phyloP scores from a whole-genome alignment of 2,329 filamentous ascomycete species.

The Penicillium hordei region DNA sequence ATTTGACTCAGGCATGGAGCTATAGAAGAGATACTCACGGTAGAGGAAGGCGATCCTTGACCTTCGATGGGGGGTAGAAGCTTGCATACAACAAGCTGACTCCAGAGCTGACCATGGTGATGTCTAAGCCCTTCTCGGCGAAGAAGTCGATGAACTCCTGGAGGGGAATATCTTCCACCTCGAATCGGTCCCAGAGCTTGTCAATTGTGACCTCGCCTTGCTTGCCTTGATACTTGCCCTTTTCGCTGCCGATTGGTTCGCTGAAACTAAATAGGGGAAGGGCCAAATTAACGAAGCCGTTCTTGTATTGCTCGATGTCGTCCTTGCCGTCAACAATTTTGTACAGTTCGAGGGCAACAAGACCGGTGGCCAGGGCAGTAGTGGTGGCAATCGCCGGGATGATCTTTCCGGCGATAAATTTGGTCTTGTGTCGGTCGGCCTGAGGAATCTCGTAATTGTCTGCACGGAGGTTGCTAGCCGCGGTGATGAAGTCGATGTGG shows the following conservation, averaged over 20 bases:
- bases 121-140: constrained; percentile 72
- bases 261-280: constrained; percentile 98
- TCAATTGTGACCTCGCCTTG: constrained; percentile 78
- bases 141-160: constrained; percentile 81
- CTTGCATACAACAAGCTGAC: constrained; percentile 91
- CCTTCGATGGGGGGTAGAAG: constrained; percentile 81
- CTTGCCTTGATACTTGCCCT: constrained; percentile 82
- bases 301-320: constrained; percentile 99
- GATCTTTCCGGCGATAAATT: constrained; percentile 99
- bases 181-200: constrained; percentile 97
- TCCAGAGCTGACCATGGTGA: constrained; percentile 95
- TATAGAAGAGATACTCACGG: constrained; percentile 52
- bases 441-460: constrained; percentile 97
- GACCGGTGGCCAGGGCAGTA: constrained; percentile 88
- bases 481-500: constrained; percentile 99
- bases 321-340: constrained; percentile 95
- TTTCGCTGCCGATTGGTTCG: constrained; percentile 90
- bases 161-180: constrained; percentile 81
- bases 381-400: constrained; percentile 98
- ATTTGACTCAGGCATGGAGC: neutral
- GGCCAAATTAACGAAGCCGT: constrained; percentile 95
- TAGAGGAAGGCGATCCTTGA: constrained; percentile 77
- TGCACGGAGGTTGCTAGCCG: constrained; percentile 91
- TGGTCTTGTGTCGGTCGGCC: constrained; percentile 95
- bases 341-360: constrained; percentile 90